Conservation (phyloP, 2,329 filamentous ascomycete genomes). For the Aquanectria penicillioides region DNA sequence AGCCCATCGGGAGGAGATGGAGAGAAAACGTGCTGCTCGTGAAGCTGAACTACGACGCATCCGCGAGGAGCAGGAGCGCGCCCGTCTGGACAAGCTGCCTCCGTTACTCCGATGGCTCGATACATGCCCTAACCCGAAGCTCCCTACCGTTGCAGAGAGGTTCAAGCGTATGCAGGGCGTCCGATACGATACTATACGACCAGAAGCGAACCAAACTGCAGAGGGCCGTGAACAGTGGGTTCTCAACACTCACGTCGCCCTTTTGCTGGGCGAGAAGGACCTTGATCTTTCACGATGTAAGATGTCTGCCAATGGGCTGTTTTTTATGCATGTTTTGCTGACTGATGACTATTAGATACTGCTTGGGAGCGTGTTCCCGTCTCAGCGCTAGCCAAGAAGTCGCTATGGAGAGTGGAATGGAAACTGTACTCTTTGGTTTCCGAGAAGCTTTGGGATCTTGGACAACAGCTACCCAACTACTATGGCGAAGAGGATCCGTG, state of each 20-base stretch:
- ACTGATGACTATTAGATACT: slow-evolving; percentile 55
- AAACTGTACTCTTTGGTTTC: slow-evolving; percentile 65
- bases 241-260: slow-evolving; percentile 70
- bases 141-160: slow-evolving; percentile 59
- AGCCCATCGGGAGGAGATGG: slow-evolving; percentile 56
- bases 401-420: slow-evolving; percentile 69
- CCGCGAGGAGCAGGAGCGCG: slow-evolving; percentile 64
- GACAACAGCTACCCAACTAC: slow-evolving; percentile 62
- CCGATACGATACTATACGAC: slow-evolving; percentile 71
- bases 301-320: slow-evolving; percentile 41
- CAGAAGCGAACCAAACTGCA: slow-evolving; percentile 60
- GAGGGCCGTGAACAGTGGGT: slow-evolving; percentile 74
- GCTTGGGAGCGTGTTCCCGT: slow-evolving; percentile 67
- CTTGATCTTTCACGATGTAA: slow-evolving; percentile 67
- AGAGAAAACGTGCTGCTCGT: slow-evolving; percentile 59
- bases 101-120: slow-evolving; percentile 71
- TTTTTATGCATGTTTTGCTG: not conserved
- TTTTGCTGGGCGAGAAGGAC: slow-evolving; percentile 73
- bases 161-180: slow-evolving; percentile 69
- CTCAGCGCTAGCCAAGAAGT: slow-evolving; percentile 63
- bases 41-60: slow-evolving; percentile 63
- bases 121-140: slow-evolving; percentile 60
- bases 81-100: slow-evolving; percentile 66
- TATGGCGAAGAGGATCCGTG: slow-evolving; percentile 59
- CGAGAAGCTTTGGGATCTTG: slow-evolving; percentile 61